Evolutionary conservation across 805 yeast genomes (phyloP), one percentile per base, ranked within the genome.

Genomic region (Teunomyces atbi): DNA sequence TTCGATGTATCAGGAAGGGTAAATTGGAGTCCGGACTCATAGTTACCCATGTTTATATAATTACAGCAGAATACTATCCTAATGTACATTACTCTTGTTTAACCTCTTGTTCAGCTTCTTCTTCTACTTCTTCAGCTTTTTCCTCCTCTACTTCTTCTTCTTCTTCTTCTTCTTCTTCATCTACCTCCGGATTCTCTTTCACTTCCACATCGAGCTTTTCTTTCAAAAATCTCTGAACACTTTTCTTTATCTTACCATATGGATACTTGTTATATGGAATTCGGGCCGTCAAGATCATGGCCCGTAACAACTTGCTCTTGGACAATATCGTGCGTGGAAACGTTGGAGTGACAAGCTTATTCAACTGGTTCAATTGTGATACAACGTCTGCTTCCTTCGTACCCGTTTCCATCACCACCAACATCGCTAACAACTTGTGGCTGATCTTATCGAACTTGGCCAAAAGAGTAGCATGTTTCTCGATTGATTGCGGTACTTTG

Each of bases 271-370:
- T 65, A 15, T 47, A 40, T 4, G 68, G 66, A 47, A 58, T 61
- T 48, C 74, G 62, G 44, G 60, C 53, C 2, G 57, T 54, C 41
- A 68, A 49, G 11, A 72, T 60, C 46, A 72, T 50, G 12, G 62
- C 61, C 36, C 70, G 56, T 35, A 62, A 57, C 32, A 71, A 49
- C 37, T 55, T 59, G 32, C 72, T 65, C 45, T 62, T 67, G 12
- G 54, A 46, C 8, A 69, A 50, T 2, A 68, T 53, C 23, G 68
- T 55, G 23, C 55, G 51, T 6, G 77, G 76, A 43, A 66, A 51
- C 45, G 33, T 50, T 16, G 16, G 42, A 38, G 21, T 42, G 27
- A 45, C 51, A 41, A 61, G 26, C 30, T 48, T 47, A 27, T 53
- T 54, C 21, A 62, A 35, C 23, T 52, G 48, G 6, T 48, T 45